A percentile compares a stretch with the other conserved stretches of the same genome.
Conservation (phyloP, 2,329 filamentous ascomycete genomes). For the Coccinonectria pachysandricola region DNA sequence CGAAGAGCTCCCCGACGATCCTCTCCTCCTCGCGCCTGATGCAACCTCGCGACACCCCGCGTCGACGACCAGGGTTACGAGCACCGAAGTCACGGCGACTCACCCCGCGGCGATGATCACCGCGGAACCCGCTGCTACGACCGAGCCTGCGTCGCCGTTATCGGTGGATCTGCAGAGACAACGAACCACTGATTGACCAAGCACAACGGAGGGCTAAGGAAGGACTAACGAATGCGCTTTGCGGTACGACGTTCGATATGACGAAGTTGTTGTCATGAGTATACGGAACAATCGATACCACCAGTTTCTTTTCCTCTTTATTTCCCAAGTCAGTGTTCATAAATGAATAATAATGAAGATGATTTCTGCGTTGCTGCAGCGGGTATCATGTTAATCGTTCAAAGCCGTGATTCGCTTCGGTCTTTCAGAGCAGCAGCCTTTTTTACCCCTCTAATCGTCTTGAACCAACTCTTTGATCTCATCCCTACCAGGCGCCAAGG, state of each 20-base stretch:
- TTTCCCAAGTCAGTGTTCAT: too few species aligned
- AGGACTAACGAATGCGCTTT: too few species aligned
- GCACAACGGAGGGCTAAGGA: too few species aligned
- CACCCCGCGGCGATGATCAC: background rate
- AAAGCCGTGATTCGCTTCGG: slow-evolving; percentile 1
- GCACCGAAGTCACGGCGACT: background rate
- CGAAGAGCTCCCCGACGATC: slow-evolving; percentile 42
- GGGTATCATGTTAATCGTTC: slow-evolving; percentile 17
- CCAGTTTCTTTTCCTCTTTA: too few species aligned
- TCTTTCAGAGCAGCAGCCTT: too few species aligned
- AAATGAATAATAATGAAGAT: slow-evolving; percentile 7
- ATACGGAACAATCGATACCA: too few species aligned
- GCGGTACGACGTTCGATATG: too few species aligned
- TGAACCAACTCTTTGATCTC: slow-evolving; percentile 58
- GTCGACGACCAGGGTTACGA: background rate
- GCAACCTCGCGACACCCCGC: slow-evolving; percentile 1
- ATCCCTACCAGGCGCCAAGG: slow-evolving; percentile 35
- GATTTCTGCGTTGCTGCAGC: slow-evolving; percentile 13
- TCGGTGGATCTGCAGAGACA: too few species aligned
- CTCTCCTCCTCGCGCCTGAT: slow-evolving; percentile 27
- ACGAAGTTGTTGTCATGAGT: slow-evolving; percentile 4
- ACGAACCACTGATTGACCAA: too few species aligned
- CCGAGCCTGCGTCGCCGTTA: slow-evolving; percentile 12
- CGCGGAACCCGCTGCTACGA: slow-evolving; percentile 1
- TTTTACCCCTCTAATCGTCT: slow-evolving; percentile 47